Base-by-base conservation (phyloP, 805 yeast species). In the Saccharomycopsis vini region DNA sequence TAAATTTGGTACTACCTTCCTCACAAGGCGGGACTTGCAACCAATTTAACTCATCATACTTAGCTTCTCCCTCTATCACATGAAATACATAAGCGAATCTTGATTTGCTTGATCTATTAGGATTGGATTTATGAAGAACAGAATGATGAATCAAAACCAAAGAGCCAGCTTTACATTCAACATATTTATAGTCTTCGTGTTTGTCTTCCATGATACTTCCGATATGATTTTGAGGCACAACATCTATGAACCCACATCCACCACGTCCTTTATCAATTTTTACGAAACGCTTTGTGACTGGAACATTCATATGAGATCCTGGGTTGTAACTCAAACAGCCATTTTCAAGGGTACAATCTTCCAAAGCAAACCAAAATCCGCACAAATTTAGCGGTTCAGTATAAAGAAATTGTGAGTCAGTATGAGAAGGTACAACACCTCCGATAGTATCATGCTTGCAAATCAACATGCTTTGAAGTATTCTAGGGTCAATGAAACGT, bases 351-450 rank as follows among this genome's bases (percentile, higher is more conserved):
- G 80, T 77, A 57, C 92, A 83, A 53, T 81, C 83, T 53, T 84
- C 87, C 50, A 83, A 60, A 0, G 92, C 89, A 55, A 77, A 75
- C 94, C 94, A 83, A 56, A 80, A 84, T 2, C 94, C 94, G 32
- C 82, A 58, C 1, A 88, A 86, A 2, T 75, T 63, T 41, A 72
- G 78, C 3, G 94, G 94, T 15, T 75, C 64, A 0, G 92, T 83
- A 59, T 68, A 83, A 21, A 84, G 64, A 52, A 84, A 84, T 2
- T 77, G 76, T 2, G 77, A 87, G 57, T 84, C 94, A 43, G 79
- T 82, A 54, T 84, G 94, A 1, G 82, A 65, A 3, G 90, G 90
- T 1, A 84, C 94, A 31, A 75, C 79, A 3, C 79, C 81, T 3
- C 82, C 82, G 34, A 76, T 76, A 42, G 73, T 75, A 0, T 90